Evolutionary conservation across 805 yeast genomes (phyloP).

Genomic region (Schwanniomyces vanrijiae): DNA sequence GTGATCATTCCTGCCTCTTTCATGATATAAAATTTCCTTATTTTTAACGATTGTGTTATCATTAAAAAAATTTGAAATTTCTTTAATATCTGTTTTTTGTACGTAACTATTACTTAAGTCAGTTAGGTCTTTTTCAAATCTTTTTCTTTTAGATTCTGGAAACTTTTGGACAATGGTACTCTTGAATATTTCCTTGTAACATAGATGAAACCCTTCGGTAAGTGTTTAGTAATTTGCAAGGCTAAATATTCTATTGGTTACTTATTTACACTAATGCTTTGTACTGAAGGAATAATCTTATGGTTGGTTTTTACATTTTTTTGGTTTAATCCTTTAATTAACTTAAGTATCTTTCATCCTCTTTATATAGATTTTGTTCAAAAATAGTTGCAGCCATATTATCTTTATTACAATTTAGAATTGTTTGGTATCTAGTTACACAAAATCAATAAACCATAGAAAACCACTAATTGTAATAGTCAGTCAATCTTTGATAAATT

Average conservation of each 20-base stretch:
- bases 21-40: slow-evolving; percentile 21
- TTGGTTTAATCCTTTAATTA: too few relatives aligned
- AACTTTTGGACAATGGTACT: slow-evolving; percentile 16
- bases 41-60: slow-evolving; percentile 26
- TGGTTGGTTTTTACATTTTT: neutral
- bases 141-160: slow-evolving; percentile 20
- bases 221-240: slow-evolving; percentile 1
- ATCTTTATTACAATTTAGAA: too few relatives aligned
- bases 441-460: neutral
- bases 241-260: slow-evolving; percentile 6
- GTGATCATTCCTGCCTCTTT: slow-evolving; percentile 29
- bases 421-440: neutral
- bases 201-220: neutral
- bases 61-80: slow-evolving; percentile 28
- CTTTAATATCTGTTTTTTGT: slow-evolving; percentile 16
- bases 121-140: slow-evolving; percentile 23
- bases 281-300: neutral
- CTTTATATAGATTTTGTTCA: neutral
- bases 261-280: neutral
- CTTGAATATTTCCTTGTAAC: slow-evolving; percentile 7
- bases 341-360: neutral
- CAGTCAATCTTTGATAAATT: neutral
- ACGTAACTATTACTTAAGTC: slow-evolving; percentile 30
- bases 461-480: neutral
- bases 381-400: neutral